Conservation (phyloP, 192 early-diverging fungal genomes). For the Ambispora gerdemannii region DNA sequence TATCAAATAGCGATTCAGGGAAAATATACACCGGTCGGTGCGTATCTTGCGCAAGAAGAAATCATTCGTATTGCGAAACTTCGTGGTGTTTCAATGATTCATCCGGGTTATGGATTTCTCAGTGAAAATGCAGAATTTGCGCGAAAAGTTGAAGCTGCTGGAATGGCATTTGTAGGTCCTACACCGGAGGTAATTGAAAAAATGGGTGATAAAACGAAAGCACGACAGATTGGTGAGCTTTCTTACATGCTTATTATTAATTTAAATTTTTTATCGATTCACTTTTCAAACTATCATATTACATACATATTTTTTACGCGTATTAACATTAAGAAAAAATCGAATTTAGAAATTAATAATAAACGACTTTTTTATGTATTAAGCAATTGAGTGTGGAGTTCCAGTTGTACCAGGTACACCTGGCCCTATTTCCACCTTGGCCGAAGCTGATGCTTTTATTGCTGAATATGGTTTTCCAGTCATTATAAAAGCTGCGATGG, state of each 20-base stretch:
- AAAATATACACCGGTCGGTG: slow-evolving; percentile 84
- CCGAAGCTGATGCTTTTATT: slow-evolving; percentile 71
- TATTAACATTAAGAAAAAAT: neutral
- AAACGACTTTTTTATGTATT: neutral
- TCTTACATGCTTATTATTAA: too few relatives aligned
- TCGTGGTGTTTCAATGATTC: slow-evolving; percentile 81
- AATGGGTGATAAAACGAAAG: slow-evolving; percentile 95
- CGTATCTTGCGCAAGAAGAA: slow-evolving; percentile 91
- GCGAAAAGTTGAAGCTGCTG: slow-evolving; percentile 79
- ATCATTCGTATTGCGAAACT: slow-evolving; percentile 85
- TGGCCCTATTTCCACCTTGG: slow-evolving; percentile 68
- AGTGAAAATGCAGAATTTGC: slow-evolving; percentile 94
- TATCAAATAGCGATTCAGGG: slow-evolving; percentile 89
- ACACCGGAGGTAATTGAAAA: slow-evolving; percentile 77
- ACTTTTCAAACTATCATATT: neutral
- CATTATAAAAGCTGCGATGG: slow-evolving; percentile 97
- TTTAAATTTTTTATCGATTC: neutral
- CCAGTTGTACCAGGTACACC: slow-evolving; percentile 92
- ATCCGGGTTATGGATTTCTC: slow-evolving; percentile 96
- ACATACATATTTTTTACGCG: neutral
- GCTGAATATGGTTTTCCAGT: slow-evolving; percentile 83
- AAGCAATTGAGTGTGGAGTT: slow-evolving; percentile 76
- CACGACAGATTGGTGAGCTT: slow-evolving; percentile 69
- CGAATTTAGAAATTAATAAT: neutral
- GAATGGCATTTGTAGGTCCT: slow-evolving; percentile 92